Evolutionary conservation across 2,329 filamentous ascomycete genomes (phyloP).

Genomic region (Cordyceps militaris): DNA sequence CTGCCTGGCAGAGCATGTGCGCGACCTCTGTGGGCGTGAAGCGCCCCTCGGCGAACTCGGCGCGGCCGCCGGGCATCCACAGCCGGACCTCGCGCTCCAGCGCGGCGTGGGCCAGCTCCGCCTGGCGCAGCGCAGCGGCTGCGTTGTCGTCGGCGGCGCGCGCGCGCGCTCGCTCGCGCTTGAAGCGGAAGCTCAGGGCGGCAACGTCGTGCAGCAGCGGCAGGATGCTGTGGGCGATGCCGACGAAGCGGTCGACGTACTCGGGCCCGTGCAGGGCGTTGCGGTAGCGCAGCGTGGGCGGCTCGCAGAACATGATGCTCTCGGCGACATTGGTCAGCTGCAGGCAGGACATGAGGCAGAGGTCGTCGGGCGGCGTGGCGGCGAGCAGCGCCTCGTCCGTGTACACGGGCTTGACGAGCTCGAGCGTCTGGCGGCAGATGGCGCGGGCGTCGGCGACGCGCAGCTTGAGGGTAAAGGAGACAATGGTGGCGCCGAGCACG

Average conservation of each 20-base stretch:
- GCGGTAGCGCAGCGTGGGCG: constrained; percentile 19
- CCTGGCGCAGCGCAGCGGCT: not conserved
- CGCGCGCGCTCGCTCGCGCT: not conserved
- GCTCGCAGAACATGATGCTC: constrained; percentile 18
- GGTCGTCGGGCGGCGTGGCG: not conserved
- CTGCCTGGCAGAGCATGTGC: constrained; percentile 24
- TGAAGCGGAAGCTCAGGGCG: not conserved
- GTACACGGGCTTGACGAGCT: constrained; percentile 17
- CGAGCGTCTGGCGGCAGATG: constrained; percentile 18
- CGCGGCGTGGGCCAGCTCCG: not conserved
- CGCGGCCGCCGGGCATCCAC: constrained; percentile 20
- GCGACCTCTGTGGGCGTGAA: constrained; percentile 20
- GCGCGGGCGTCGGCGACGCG: constrained; percentile 11
- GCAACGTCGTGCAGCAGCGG: constrained; percentile 21
- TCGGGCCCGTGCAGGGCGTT: not conserved
- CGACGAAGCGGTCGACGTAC: constrained; percentile 22
- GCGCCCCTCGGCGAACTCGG: constrained; percentile 13
- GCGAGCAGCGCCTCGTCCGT: not conserved
- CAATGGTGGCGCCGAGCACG: constrained; percentile 16
- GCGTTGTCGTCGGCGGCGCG: too few species aligned
- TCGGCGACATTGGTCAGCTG: constrained; percentile 20
- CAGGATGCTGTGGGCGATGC: constrained; percentile 20
- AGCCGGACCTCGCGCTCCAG: constrained; percentile 15
- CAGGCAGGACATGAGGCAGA: constrained; percentile 19
- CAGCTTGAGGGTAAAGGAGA: constrained; percentile 17